phyloP scores from a whole-genome alignment of 73 alveolate species.

The Durusdinium trenchii region DNA sequence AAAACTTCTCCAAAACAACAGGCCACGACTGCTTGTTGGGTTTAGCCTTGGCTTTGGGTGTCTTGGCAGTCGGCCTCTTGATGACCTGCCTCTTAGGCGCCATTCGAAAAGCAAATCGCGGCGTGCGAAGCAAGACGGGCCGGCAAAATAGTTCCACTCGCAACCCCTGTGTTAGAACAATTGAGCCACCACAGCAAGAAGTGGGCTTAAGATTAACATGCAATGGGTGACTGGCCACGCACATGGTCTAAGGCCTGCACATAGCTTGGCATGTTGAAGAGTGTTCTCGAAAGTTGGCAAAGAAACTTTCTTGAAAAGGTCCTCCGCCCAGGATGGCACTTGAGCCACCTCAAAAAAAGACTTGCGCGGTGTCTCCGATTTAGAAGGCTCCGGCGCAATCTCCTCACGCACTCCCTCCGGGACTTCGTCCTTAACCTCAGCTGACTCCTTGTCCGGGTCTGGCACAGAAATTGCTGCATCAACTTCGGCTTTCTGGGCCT shows the following conservation, averaged over 20 bases:
- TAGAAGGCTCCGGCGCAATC: neutral
- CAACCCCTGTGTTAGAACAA: no score
- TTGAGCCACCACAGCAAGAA: no score
- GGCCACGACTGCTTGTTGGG: neutral
- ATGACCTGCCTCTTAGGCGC: no score
- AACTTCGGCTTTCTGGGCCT: neutral
- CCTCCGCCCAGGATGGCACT: neutral
- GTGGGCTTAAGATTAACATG: no score
- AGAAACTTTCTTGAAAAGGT: neutral
- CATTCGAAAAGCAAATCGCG: no score
- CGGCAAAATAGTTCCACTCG: no score
- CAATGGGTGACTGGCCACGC: no score
- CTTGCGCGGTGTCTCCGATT: no score
- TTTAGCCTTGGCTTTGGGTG: neutral
- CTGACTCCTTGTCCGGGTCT: neutral
- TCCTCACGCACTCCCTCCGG: neutral
- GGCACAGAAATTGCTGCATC: neutral
- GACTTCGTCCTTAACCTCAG: neutral
- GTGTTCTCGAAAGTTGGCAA: neutral
- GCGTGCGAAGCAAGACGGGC: no score
- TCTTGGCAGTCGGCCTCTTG: neutral
- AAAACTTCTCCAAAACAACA: neutral
- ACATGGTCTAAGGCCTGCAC: neutral
- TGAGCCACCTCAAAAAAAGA: neutral
- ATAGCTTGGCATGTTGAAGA: neutral